These are phyloP conservation scores for Beauveria pseudobassiana DNA, from an alignment of 2,329 filamentous ascomycete genomes.

Conservation along the genomic window DNA sequence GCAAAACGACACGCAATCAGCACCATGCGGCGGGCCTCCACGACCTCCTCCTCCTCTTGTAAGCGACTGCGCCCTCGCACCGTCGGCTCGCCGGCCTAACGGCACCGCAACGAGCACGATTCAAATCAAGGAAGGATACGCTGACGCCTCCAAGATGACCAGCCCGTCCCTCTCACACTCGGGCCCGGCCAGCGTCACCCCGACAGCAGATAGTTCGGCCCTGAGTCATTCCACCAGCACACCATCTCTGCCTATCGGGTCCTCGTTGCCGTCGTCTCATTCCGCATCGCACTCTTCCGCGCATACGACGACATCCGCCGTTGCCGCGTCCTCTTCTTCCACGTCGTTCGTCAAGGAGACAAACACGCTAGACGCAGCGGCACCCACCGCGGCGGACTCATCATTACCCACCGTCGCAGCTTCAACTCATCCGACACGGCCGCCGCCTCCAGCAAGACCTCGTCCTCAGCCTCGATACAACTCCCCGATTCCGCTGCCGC, in stretches of 20 bases:
- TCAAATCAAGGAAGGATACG: neutral
- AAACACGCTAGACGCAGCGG: neutral
- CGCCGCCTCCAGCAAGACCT: neutral
- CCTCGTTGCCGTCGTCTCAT: neutral
- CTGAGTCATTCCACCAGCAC: neutral
- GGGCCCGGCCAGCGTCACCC: neutral
- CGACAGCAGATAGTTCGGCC: neutral
- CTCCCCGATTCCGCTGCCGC: neutral
- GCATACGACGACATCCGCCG: neutral
- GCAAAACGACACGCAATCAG: neutral
- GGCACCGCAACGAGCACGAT: neutral
- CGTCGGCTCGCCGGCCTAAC: neutral
- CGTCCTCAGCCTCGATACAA: neutral
- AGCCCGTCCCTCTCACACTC: neutral
- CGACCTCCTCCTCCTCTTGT: neutral
- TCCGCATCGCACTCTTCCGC: neutral
- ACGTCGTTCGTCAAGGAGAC: neutral
- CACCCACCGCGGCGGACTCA: neutral
- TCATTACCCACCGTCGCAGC: neutral
- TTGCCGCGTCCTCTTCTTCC: neutral
- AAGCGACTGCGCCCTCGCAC: neutral
- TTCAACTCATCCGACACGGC: neutral
- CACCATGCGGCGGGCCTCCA: neutral
- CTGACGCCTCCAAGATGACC: neutral
- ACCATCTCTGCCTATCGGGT: neutral